Base-by-base conservation (phyloP, 257 asterid species). In the Linaria vulgaris region DNA sequence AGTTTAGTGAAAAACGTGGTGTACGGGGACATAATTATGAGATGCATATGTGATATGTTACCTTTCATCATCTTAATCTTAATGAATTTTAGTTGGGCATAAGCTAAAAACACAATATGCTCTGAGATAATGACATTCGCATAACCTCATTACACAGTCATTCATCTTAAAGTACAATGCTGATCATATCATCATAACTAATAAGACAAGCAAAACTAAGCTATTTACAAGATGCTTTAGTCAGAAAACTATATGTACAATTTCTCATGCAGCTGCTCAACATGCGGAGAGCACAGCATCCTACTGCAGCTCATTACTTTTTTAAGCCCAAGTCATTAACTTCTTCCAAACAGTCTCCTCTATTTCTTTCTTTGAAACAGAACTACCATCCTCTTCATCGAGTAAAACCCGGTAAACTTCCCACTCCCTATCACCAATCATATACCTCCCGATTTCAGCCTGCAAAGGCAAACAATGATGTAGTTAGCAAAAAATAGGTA, bases 341-440 rank as follows among this genome's bases (percentile, higher is more conserved):
- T 80, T 86, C 76, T 82, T 86, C 97, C 96, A 86, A 22, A 91
- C 96, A 0, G 88, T 83, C 74, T 83, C 84, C 69, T 85, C 85
- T 1, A 91, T 82, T 74, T 61, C 73, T 53, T 75, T 76, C 76
- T 73, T 83, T 3, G 89, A 61, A 53, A 77, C 75, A 25, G 85
- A 65, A 19, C 71, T 71, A 12, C 87, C 72, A 19, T 88, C 91
- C 24, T 87, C 85, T 75, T 91, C 98, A 12, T 85, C 97, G 0
- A 88, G 83, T 73, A 91, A 67, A 56, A 88, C 85, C 60, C 94
- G 70, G 62, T 91, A 91, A 37, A 91, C 85, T 80, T 91, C 98
- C 95, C 96, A 91, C 73, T 88, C 91, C 5, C 88, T 85, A 38
- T 83, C 95, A 5, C 86, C 95, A 52, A 91, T 76, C 80, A 56